A percentile compares a stretch with the other conserved stretches of the same genome.
These are phyloP conservation scores for Solanum hybrid DNA, from an alignment of 305 asterid species.

Conservation along the genomic window DNA sequence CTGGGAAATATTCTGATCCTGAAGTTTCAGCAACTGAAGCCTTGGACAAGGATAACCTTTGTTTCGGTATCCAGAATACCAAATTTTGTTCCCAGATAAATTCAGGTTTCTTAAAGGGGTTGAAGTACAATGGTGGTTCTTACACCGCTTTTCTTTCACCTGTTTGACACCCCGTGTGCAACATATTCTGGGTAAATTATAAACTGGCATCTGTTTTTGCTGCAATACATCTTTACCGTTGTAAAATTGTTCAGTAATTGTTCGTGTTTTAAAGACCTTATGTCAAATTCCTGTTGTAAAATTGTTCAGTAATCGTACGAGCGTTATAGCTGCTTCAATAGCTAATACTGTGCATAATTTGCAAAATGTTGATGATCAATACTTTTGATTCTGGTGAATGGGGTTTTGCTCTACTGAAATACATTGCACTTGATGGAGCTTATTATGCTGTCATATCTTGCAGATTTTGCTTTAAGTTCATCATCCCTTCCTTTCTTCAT, in stretches of 20 bases:
- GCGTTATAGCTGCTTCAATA: background rate
- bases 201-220: background rate
- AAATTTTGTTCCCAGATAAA: constrained; percentile 36
- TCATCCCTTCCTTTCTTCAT: background rate
- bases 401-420: background rate
- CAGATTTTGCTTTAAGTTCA: background rate
- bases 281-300: background rate
- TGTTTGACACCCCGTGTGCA: constrained; percentile 7
- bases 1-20: constrained; percentile 20
- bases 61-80: constrained; percentile 48
- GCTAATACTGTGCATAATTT: background rate
- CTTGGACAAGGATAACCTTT: constrained; percentile 15
- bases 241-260: background rate
- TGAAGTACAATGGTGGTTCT: constrained; percentile 49
- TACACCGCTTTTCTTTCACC: constrained; percentile 57
- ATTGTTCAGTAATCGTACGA: background rate
- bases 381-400: background rate
- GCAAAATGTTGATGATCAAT: background rate
- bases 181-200: constrained; percentile 5
- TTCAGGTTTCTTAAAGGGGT: constrained; percentile 50
- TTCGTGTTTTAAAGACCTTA: background rate
- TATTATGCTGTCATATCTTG: background rate
- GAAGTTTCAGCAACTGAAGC: constrained; percentile 20
- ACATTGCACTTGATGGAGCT: background rate
- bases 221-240: background rate